Base-by-base conservation (phyloP, 1,284 basidiomycete genomes). In the Paramarasmius palmivorus region DNA sequence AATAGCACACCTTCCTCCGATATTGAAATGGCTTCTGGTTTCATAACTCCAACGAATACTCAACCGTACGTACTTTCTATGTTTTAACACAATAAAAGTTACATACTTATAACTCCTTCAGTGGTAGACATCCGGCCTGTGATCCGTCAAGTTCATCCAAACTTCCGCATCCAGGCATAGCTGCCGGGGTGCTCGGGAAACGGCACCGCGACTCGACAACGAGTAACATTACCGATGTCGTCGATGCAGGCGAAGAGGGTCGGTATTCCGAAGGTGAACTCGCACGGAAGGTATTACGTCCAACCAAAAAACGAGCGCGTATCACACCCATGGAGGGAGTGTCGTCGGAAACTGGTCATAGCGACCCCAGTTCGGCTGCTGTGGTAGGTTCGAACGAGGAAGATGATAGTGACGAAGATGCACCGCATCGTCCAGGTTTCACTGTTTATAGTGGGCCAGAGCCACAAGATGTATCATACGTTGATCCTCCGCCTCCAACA, bases 161-260 rank as follows among this genome's bases (percentile, higher is more conserved):
- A 38, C 64, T 41, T 22, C 59, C 68, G 47, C 69, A 72, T 50
- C 75, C 78, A 36, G 76, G 71, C 6, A 64, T 73, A 50, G 68
- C 75, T 5, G 69, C 74, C 35, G 74, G 68, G 23, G 69, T 74
- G 23, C 70, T 85, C 20, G 86, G 87, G 10, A 90, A 89, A 65
- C 80, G 83, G 29, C 77, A 72, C 49, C 75, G 86, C 55, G 81
- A 82, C 56, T 71, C 79, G 2, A 66, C 71, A 14, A 68, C 72
- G 15, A 77, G 74, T 59, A 66, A 70, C 51, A 61, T 72, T 32
- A 68, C 73, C 4, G 77, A 73, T 40, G 62, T 73, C 8, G 64
- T 72, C 9, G 81, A 81, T 52, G 67, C 68, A 34, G 71, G 65
- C 15, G 63, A 73, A 54, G 73, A 74, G 49, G 73, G 65, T 15